Percentiles rank a stretch among this genome's conserved stretches.
Evolutionary conservation across 768 basidiomycete species (phyloP).

Genomic region (Tricholoma furcatifolium): DNA sequence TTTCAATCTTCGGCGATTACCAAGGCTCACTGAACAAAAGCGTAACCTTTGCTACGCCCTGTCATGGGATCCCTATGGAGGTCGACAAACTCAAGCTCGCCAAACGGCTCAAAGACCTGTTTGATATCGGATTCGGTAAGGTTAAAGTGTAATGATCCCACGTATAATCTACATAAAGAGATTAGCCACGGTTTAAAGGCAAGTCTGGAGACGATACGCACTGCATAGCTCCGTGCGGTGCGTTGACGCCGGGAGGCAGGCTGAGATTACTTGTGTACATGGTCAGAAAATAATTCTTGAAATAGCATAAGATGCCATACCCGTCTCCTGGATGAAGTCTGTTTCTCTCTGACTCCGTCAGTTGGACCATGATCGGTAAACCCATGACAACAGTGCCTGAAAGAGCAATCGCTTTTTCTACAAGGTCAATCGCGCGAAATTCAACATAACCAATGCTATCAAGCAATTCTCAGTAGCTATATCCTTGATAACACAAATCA

Average conservation of each 20-base stretch:
- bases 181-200: not conserved
- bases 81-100: slow-evolving; percentile 97
- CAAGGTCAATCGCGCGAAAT: slow-evolving; percentile 85
- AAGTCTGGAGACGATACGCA: slow-evolving; percentile 34
- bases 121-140: slow-evolving; percentile 96
- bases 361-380: slow-evolving; percentile 93
- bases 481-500: slow-evolving; percentile 1
- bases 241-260: slow-evolving; percentile 80
- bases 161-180: slow-evolving; percentile 76
- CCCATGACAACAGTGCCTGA: slow-evolving; percentile 98
- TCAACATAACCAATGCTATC: slow-evolving; percentile 96
- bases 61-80: slow-evolving; percentile 94
- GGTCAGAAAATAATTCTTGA: slow-evolving; percentile 9
- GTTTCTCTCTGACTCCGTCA: slow-evolving; percentile 96
- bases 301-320: slow-evolving; percentile 40
- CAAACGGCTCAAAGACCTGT: slow-evolving; percentile 99
- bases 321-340: slow-evolving; percentile 85
- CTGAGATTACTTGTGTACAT: slow-evolving; percentile 61
- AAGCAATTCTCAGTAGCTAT: slow-evolving; percentile 4
- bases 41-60: slow-evolving; percentile 95
- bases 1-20: not conserved
- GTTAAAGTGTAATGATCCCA: slow-evolving; percentile 96
- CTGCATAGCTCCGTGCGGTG: slow-evolving; percentile 84
- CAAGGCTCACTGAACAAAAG: slow-evolving; percentile 87
- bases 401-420: slow-evolving; percentile 86